Percentiles rank a stretch among this genome's conserved stretches.
These are phyloP conservation scores for Eruca vesicaria DNA, from an alignment of 441 rosid genomes.

Conservation along the genomic window DNA sequence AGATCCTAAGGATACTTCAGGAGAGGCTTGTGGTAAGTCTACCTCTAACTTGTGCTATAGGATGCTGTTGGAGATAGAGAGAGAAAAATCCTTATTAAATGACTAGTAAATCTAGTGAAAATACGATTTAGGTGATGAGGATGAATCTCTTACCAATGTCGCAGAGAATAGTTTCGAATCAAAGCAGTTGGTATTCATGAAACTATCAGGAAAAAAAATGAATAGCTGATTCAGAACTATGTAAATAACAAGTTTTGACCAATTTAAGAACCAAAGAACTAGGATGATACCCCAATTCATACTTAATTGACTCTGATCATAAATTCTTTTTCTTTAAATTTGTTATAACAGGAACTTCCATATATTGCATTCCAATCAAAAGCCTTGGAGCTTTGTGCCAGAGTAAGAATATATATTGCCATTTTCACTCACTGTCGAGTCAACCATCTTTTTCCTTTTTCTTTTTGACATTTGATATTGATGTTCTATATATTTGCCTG, in stretches of 20 bases:
- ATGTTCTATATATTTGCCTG: constrained; percentile 14
- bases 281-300: neutral
- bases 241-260: neutral
- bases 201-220: neutral
- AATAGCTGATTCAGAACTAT: neutral
- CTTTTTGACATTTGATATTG: neutral
- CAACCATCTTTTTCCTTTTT: constrained; percentile 1
- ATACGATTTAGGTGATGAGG: neutral
- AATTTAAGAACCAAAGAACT: neutral
- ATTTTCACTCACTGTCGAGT: neutral
- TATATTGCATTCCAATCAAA: constrained; percentile 61
- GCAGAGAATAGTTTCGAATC: neutral
- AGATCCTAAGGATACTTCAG: constrained; percentile 66
- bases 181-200: neutral
- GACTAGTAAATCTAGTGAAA: neutral
- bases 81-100: neutral
- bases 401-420: constrained; percentile 53
- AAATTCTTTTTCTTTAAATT: constrained; percentile 16
- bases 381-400: constrained; percentile 93
- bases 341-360: constrained; percentile 49
- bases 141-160: neutral
- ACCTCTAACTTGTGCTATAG: neutral
- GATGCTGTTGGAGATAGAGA: neutral
- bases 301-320: neutral
- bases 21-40: constrained; percentile 73